A percentile compares a stretch with the other conserved stretches of the same genome.
Evolutionary conservation across 495 filamentous ascomycete species (phyloP).

Genomic region (Lophiostoma macrostomum): DNA sequence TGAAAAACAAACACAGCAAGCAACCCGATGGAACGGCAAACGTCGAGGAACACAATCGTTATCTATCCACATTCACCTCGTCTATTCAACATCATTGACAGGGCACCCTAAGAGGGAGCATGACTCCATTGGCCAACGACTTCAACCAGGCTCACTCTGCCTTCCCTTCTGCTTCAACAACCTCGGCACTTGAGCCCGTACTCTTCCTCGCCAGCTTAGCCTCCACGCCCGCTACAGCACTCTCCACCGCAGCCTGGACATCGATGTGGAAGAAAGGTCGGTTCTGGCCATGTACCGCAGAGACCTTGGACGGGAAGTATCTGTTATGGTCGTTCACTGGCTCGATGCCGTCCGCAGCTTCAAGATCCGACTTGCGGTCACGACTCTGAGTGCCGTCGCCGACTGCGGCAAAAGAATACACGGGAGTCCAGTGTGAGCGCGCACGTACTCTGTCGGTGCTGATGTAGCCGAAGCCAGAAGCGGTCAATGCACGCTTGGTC

Average conservation of each 20-base stretch:
- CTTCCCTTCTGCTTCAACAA: too few species aligned
- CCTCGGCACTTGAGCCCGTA: too few species aligned
- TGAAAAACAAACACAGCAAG: too few species aligned
- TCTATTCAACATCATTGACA: too few species aligned
- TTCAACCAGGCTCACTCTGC: too few species aligned
- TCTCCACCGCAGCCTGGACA: conserved; percentile 84
- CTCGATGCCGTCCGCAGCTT: conserved; percentile 29
- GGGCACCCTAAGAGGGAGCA: too few species aligned
- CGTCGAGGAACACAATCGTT: too few species aligned
- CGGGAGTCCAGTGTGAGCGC: conserved; percentile 70
- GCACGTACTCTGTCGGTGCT: conserved; percentile 49
- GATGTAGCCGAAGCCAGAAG: conserved; percentile 89
- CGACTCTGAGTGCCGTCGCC: conserved; percentile 45
- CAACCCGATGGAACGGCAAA: too few species aligned
- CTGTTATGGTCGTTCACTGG: background rate
- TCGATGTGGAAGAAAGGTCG: conserved; percentile 93
- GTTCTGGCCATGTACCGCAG: conserved; percentile 77
- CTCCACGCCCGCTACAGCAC: conserved; percentile 75
- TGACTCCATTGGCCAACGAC: too few species aligned
- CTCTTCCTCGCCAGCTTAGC: conserved; percentile 34
- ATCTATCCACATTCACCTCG: too few species aligned
- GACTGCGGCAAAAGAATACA: conserved; percentile 91
- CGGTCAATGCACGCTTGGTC: conserved; percentile 91
- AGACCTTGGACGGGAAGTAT: conserved; percentile 45
- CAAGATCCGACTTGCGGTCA: conserved; percentile 28